Evolutionary conservation across 768 basidiomycete species (phyloP).

Genomic region (Lactarius indigo): DNA sequence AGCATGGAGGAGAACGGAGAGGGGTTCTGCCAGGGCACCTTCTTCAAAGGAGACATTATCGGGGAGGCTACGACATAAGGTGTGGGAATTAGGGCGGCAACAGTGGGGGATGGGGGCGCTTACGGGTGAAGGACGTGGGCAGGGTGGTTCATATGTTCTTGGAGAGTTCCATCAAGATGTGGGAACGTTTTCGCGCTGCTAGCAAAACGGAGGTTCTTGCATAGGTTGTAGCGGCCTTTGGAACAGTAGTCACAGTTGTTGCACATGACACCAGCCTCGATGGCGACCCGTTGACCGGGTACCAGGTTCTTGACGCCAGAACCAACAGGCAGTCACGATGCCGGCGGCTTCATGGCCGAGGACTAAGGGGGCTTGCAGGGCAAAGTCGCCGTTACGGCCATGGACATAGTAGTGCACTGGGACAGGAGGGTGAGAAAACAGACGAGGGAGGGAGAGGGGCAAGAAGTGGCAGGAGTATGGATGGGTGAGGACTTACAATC

Average conservation of each 20-base stretch:
- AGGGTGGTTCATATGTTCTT: constrained; percentile 86
- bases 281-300: constrained; percentile 85
- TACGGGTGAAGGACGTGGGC: constrained; percentile 83
- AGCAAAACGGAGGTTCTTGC: constrained; percentile 85
- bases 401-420: constrained; percentile 89
- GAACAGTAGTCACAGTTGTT: constrained; percentile 65
- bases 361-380: constrained; percentile 78
- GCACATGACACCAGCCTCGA: constrained; percentile 92
- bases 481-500: constrained; percentile 50
- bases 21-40: constrained; percentile 89
- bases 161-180: constrained; percentile 89
- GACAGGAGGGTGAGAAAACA: constrained; percentile 8
- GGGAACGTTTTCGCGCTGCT: constrained; percentile 89
- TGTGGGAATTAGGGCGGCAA: background rate
- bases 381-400: constrained; percentile 91
- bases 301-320: constrained; percentile 59
- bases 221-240: constrained; percentile 88
- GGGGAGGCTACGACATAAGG: constrained; percentile 53
- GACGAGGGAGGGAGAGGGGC: background rate
- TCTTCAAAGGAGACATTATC: constrained; percentile 71
- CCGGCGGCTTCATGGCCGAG: constrained; percentile 96
- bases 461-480: background rate
- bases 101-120: constrained; percentile 31
- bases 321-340: constrained; percentile 79
- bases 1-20: constrained; percentile 81